Base-by-base conservation (phyloP, 2,329 filamentous ascomycete genomes). In the Fusarium udum region DNA sequence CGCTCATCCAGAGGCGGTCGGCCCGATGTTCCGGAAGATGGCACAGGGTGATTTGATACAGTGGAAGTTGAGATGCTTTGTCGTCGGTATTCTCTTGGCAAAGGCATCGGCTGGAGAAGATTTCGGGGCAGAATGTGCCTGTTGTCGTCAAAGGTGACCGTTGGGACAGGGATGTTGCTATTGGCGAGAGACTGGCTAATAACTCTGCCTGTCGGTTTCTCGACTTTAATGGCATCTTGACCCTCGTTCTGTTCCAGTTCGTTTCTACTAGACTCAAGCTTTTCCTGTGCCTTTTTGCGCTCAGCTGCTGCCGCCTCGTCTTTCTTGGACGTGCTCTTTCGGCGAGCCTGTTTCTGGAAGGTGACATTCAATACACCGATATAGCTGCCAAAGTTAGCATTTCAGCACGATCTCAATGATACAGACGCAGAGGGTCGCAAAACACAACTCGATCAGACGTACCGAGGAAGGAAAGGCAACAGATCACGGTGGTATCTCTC, bases 291-390 rank as follows among this genome's bases (percentile, higher is more conserved):
- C 76, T 79, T 82, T 64, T 79, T 84, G 42, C 80, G 81, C 61
- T 83, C 85, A 6, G 64, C 80, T 28, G 77, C 75, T 1, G 78
- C 78, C 18, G 77, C 77, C 16, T 87, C 86, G 12, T 89, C 89
- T 66, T 84, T 87, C 72, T 84, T 89, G 60, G 84, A 82, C 2
- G 83, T 85, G 39, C 88, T 90, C 78, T 86, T 90, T 55, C 89
- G 91, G 62, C 94, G 93, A 4, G 90, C 87, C 65, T 91, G 91
- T 80, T 97, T 97, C 57, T 95, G 94, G 80, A 97, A 98, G 0
- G 95, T 98, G 26, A 98, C 95, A 81, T 98, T 98, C 57, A 99
- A 85, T 46, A 99, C 96, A 71, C 96, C 96, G 78, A 99, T 98
- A 78, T 99, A 98, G 80, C 94, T 97, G 81, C 5, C 43, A n/a